Percentiles rank a stretch among this genome's conserved stretches.
Conservation (phyloP, 768 basidiomycete species). For the Tephrocybe rancida region DNA sequence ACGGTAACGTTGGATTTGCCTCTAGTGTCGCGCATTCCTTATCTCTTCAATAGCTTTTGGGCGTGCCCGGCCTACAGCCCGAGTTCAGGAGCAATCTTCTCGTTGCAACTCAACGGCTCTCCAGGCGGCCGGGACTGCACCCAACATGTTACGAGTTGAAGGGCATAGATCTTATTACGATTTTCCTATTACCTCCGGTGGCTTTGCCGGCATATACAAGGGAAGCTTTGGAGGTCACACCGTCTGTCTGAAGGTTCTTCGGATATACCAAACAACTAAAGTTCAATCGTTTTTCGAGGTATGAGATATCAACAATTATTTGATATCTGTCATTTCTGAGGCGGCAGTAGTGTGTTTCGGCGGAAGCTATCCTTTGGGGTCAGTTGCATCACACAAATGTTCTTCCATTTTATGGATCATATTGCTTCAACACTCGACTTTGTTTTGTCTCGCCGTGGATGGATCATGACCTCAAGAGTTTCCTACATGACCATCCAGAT, state of each 20-base stretch:
- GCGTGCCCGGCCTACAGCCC: not conserved
- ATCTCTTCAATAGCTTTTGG: not conserved
- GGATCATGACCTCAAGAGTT: conserved; percentile 6
- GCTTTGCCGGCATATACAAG: conserved; percentile 13
- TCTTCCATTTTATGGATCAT: conserved; percentile 15
- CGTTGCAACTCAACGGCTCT: conserved; percentile 10
- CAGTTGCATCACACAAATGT: conserved; percentile 12
- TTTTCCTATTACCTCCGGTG: conserved; percentile 7
- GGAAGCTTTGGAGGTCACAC: conserved; percentile 1
- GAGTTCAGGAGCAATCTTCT: conserved; percentile 4
- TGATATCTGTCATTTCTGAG: not conserved
- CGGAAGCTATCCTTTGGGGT: conserved; percentile 12
- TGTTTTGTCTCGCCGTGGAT: conserved; percentile 17
- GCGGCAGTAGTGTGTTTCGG: not conserved
- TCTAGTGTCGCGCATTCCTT: not conserved
- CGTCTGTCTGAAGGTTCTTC: conserved; percentile 7
- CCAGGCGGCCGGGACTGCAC: not conserved
- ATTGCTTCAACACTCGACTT: not conserved
- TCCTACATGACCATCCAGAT: not conserved
- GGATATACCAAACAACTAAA: not conserved
- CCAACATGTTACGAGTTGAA: conserved; percentile 8
- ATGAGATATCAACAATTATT: not conserved
- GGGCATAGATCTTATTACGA: not conserved
- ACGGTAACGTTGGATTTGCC: not conserved
- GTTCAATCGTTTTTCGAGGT: not conserved